phyloP scores from a whole-genome alignment of 768 basidiomycete species.

The Hydnomerulius pinastri region DNA sequence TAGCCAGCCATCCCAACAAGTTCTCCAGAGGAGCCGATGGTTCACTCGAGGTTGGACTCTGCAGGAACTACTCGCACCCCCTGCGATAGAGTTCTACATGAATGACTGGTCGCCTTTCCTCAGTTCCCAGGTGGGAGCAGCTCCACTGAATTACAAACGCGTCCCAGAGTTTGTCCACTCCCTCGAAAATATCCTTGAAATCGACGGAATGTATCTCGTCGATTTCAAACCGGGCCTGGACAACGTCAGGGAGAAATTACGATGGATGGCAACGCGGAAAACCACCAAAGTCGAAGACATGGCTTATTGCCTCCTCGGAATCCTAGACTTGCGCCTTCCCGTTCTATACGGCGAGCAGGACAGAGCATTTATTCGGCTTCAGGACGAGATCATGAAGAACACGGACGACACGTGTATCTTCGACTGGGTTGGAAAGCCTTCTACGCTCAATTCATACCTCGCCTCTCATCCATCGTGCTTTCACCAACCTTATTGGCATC shows the following conservation, averaged over 20 bases:
- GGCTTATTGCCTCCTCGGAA: slow-evolving; percentile 32
- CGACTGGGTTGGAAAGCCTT: slow-evolving; percentile 29
- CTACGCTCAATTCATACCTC: slow-evolving; percentile 27
- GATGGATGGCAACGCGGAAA: slow-evolving; percentile 28
- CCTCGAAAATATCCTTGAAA: slow-evolving; percentile 16
- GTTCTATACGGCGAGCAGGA: slow-evolving; percentile 28
- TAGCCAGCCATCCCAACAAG: slow-evolving; percentile 5
- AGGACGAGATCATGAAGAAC: slow-evolving; percentile 31
- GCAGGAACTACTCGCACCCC: slow-evolving; percentile 29
- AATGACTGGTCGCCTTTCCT: slow-evolving; percentile 27
- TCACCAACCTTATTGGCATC: slow-evolving; percentile 12
- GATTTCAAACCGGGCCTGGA: slow-evolving; percentile 26
- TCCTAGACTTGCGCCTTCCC: slow-evolving; percentile 30
- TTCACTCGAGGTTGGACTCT: slow-evolving; percentile 31
- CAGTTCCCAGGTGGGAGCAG: not conserved
- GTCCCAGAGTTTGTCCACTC: slow-evolving; percentile 18
- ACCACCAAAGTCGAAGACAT: slow-evolving; percentile 33
- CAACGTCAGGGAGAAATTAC: slow-evolving; percentile 25
- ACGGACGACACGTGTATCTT: slow-evolving; percentile 27
- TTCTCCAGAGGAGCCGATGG: slow-evolving; percentile 24
- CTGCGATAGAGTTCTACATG: slow-evolving; percentile 25
- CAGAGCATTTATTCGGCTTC: slow-evolving; percentile 24
- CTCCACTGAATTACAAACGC: slow-evolving; percentile 23
- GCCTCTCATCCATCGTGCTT: slow-evolving; percentile 27
- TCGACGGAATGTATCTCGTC: slow-evolving; percentile 22